Percentiles rank a stretch among this genome's conserved stretches.
These are phyloP conservation scores for Nicotiana sylvestris DNA, from an alignment of 257 asterid species.

Conservation along the genomic window DNA sequence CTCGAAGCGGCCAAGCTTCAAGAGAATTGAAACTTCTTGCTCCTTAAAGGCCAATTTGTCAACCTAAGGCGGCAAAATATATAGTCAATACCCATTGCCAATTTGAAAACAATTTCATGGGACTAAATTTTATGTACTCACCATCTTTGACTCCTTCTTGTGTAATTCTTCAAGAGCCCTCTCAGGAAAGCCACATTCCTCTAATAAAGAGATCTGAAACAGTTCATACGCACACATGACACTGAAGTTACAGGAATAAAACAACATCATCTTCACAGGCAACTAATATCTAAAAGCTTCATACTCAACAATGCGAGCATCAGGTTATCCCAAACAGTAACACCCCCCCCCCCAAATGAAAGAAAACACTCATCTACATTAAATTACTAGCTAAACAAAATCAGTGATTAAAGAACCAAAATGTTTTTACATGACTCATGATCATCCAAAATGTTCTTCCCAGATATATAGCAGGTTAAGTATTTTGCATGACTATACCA, in stretches of 20 bases:
- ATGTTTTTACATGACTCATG: neutral
- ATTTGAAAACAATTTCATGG: slow-evolving; percentile 8
- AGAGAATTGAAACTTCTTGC: slow-evolving; percentile 79
- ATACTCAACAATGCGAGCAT: neutral
- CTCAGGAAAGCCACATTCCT: slow-evolving; percentile 84
- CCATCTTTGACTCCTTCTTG: slow-evolving; percentile 75
- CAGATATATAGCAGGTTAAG: neutral
- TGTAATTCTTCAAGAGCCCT: slow-evolving; percentile 90
- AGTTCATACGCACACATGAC: neutral
- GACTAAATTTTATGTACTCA: slow-evolving; percentile 27
- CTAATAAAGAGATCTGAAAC: slow-evolving; percentile 67
- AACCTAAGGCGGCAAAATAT: slow-evolving; percentile 40
- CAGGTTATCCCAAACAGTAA: too few relatives aligned
- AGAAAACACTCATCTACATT: neutral
- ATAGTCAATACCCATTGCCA: slow-evolving; percentile 10
- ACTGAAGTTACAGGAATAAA: neutral
- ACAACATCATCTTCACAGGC: neutral
- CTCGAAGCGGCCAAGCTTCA: slow-evolving; percentile 66
- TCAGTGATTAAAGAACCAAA: neutral
- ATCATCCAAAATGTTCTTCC: neutral
- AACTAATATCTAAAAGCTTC: neutral
- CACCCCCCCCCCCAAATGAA: neutral
- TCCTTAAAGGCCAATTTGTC: slow-evolving; percentile 80
- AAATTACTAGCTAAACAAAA: neutral
- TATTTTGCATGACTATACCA: neutral